phyloP scores from a whole-genome alignment of 2,329 filamentous ascomycete genomes.

The Aspergillus pseudonomiae region DNA sequence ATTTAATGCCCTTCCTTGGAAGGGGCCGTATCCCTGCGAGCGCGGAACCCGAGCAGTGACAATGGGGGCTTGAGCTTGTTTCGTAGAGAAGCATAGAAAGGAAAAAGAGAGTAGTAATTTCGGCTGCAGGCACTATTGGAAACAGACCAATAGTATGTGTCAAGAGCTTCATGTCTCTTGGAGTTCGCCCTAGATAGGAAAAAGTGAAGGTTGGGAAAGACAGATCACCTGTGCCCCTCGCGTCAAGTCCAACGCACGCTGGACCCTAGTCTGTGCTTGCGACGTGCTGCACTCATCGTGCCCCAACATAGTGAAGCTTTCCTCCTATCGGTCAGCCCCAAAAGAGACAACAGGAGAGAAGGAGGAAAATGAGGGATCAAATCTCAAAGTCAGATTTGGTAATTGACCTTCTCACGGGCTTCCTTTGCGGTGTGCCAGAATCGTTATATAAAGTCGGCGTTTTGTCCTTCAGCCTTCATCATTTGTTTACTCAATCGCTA shows the following conservation, averaged over 20 bases:
- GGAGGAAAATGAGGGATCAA: conserved; percentile 6
- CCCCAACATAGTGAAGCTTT: conserved; percentile 13
- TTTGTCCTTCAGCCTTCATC: background rate
- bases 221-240: conserved; percentile 21
- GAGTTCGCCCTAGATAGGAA: background rate
- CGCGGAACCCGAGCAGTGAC: background rate
- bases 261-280: conserved; percentile 5
- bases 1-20: background rate
- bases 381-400: conserved; percentile 3
- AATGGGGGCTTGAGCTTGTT: background rate
- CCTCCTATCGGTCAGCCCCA: conserved; percentile 13
- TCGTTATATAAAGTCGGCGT: conserved; percentile 11
- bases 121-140: background rate
- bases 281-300: conserved; percentile 3
- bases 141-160: background rate
- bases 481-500: conserved; percentile 3
- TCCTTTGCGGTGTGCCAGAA: conserved; percentile 12
- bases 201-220: conserved; percentile 5
- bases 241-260: conserved; percentile 11
- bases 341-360: conserved; percentile 3
- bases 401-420: conserved; percentile 2
- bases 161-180: background rate
- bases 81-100: background rate
- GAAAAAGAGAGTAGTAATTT: background rate
- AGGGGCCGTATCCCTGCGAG: conserved; percentile 1